Evolutionary conservation across 345 rosid species (phyloP).

Genomic region (thale cress (Arabidopsis thaliana)): TAIR10.1 NC_003070.9:3535001-3535500

Average conservation of each 20-base stretch:
- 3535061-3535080: neutral
- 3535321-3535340: too few species aligned
- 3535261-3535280: constrained; percentile 22
- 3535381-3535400: neutral
- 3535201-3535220: constrained; percentile 17
- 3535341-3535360: too few species aligned
- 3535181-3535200: constrained; percentile 28
- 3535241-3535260: constrained; percentile 6
- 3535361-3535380: too few species aligned
- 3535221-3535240: constrained; percentile 26
- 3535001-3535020: neutral
- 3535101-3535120: neutral
- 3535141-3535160: neutral
- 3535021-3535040: neutral
- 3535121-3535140: neutral
- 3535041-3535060: neutral
- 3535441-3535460: neutral
- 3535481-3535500: constrained; percentile 6
- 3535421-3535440: too few species aligned
- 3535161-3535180: constrained; percentile 15
- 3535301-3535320: too few species aligned
- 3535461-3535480: constrained; percentile 23
- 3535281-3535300: neutral
- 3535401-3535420: too few species aligned
- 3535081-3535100: neutral